A percentile compares a stretch with the other conserved stretches of the same genome.
phyloP scores from a whole-genome alignment of 768 basidiomycete species.

The Lactarius evosmus region DNA sequence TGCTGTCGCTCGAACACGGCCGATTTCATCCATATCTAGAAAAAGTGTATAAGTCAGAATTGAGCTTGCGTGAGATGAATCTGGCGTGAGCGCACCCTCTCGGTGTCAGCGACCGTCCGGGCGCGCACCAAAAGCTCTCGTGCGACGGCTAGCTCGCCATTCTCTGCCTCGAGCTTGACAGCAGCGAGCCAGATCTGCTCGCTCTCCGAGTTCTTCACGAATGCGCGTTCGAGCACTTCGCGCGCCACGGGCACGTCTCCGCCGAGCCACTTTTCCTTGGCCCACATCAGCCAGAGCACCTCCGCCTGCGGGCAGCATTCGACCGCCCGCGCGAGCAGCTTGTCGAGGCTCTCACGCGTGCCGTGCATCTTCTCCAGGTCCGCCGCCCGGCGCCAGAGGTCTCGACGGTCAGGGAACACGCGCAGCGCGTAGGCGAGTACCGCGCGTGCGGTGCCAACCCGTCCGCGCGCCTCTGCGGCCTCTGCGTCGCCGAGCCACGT shows the following conservation, averaged over 20 bases:
- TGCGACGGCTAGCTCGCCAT: conserved; percentile 84
- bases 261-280: conserved; percentile 93
- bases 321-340: conserved; percentile 78
- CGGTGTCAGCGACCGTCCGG: conserved; percentile 85
- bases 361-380: conserved; percentile 93
- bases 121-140: conserved; percentile 85
- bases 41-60: conserved; percentile 13
- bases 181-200: conserved; percentile 98
- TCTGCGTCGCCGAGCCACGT: conserved; percentile 94
- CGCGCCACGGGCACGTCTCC: conserved; percentile 91
- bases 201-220: conserved; percentile 93
- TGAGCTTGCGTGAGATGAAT: not conserved
- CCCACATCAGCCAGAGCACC: conserved; percentile 95
- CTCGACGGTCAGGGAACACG: conserved; percentile 82
- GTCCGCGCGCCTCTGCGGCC: conserved; percentile 66
- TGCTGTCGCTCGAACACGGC: conserved; percentile 94
- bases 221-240: conserved; percentile 82
- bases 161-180: conserved; percentile 95
- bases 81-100: conserved; percentile 52
- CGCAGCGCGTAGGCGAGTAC: conserved; percentile 88
- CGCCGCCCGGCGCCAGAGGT: conserved; percentile 89
- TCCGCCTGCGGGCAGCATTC: conserved; percentile 93
- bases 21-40: conserved; percentile 98
- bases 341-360: conserved; percentile 75
- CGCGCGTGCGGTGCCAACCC: conserved; percentile 80